Base-by-base conservation (phyloP, 139 green algal genomes). In the Haematococcus lacustris region DNA sequence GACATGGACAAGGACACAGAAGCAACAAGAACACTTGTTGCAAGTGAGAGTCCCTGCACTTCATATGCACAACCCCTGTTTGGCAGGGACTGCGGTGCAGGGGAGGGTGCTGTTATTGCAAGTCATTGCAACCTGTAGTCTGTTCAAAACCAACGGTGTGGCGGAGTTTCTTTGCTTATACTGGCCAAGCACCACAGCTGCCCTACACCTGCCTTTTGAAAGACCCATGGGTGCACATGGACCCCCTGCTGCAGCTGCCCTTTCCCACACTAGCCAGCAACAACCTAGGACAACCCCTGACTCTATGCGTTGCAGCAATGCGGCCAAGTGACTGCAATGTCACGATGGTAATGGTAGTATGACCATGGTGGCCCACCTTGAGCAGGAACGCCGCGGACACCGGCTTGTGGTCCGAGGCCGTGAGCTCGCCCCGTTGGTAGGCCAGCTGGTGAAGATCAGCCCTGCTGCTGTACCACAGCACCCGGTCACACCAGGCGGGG, bases 401-500 rank as follows among this genome's bases (percentile, higher is more conserved):
- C 13, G 89, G 89, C 73, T 80, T 88, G 80, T 94, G 89, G 75
- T 94, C 89, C n/a, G 73, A 86, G 35, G 73, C 41, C 26, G 71
- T 74, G 1, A 90, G 13, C 70, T 88, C 73, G 1, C 72, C 78
- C 1, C 80, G 73, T 33, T 32, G 67, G 69, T 94, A 91, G n/a
- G 76, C 69, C 51, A 88, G 75, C 75, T 92, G 88, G 35, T 86
- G 70, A 39, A 90, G 66, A 60, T 30, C 34, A 1, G 32, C 35
- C 30, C 32, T 41, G 50, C 59, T 37, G 17, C 51, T 73, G n/a
- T 78, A 76, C 77, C 78, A 94, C 67, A 96, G 80, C 23, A 96
- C 72, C 2, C 89, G 77, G 83, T 96, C 91, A 59, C 85, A 92
- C 89, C 89, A 96, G 1, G 90, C 88, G 21, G 90, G 90, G 1